Evolutionary conservation across 139 green algal genomes (phyloP), one percentile per base, ranked within the genome.

Genomic region (Chlorella sp.): DNA sequence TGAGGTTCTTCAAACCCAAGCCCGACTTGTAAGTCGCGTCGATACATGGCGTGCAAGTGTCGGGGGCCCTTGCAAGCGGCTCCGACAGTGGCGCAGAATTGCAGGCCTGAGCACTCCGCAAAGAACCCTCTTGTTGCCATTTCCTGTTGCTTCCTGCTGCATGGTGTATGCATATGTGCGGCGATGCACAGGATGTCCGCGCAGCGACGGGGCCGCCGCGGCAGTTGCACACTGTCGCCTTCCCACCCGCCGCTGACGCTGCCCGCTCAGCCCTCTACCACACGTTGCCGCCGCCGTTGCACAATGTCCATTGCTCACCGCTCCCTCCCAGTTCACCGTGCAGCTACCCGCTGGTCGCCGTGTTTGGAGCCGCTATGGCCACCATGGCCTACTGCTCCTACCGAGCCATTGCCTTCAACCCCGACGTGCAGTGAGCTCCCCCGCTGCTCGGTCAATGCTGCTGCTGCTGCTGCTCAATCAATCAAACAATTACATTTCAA

Each of bases 351-450:
- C 75, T 81, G n/a, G 3, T 81, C 15, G 9, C 16, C 15, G 75
- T 48, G 34, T 53, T 42, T 81, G 75, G 75, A 15, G 18, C 75
- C 19, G 75, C 75, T 16, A 42, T 81, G 75, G 34, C 16, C 0
- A 39, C 37, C 75, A 34, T 48, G 34, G 75, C 21, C 30, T 81
- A 81, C 75, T 81, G 75, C 75, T 81, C 75, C 75, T 81, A 81
- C 75, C n/a, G 75, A 9, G 75, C 75, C 75, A 81, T 81, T 34
- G n/a, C 34, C 1, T 16, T 53, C 34, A 81, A 81, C 75, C 75
- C 75, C 3, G 75, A 81, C 19, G 75, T 81, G 11, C 75, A 81
- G 71, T 78, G 71, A 78, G 71, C 48, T 9, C 48, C 48, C 48
- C n/a, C n/a, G n/a, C n/a, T n/a, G n/a, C n/a, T n/a, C n/a, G n/a